Evolutionary conservation across 2,329 filamentous ascomycete genomes (phyloP).

Genomic region (Sporothrix euskadiensis): DNA sequence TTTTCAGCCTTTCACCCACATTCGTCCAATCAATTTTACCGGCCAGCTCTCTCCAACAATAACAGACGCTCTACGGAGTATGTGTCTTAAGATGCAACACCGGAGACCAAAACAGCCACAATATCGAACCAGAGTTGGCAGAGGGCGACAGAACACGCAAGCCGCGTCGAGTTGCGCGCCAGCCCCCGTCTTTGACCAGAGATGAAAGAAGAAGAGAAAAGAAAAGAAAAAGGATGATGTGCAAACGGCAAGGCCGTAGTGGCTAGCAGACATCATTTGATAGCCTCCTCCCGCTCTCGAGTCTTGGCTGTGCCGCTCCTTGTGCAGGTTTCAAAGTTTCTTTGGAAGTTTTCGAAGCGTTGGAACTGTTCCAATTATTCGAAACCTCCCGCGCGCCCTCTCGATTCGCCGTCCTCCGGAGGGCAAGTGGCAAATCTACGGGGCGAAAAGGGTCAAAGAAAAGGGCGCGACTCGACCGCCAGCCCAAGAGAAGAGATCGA

Average conservation of each 20-base stretch:
- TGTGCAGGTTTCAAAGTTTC: background rate
- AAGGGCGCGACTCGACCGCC: background rate
- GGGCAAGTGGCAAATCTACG: slow-evolving; percentile 14
- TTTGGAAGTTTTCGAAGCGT: background rate
- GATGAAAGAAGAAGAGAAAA: too few relatives aligned
- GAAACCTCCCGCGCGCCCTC: background rate
- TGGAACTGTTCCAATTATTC: background rate
- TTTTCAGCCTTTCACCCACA: slow-evolving; percentile 22
- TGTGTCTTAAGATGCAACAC: background rate
- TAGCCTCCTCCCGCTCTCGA: slow-evolving; percentile 6
- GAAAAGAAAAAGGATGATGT: background rate
- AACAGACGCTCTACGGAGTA: background rate
- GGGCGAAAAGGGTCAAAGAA: background rate
- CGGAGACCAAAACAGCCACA: background rate
- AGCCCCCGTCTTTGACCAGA: background rate
- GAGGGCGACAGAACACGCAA: background rate
- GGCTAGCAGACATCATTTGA: background rate
- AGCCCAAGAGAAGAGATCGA: too few relatives aligned
- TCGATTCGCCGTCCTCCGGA: background rate
- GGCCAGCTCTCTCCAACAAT: slow-evolving; percentile 5
- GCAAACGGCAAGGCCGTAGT: slow-evolving; percentile 4
- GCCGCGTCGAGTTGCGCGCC: background rate
- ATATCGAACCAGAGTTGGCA: background rate
- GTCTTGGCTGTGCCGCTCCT: slow-evolving; percentile 5
- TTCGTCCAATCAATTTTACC: slow-evolving; percentile 8